A percentile compares a stretch with the other conserved stretches of the same genome.
Evolutionary conservation across 176 grass and related monocot species (phyloP).

Genomic region (Urochloa ruziziensis): DNA sequence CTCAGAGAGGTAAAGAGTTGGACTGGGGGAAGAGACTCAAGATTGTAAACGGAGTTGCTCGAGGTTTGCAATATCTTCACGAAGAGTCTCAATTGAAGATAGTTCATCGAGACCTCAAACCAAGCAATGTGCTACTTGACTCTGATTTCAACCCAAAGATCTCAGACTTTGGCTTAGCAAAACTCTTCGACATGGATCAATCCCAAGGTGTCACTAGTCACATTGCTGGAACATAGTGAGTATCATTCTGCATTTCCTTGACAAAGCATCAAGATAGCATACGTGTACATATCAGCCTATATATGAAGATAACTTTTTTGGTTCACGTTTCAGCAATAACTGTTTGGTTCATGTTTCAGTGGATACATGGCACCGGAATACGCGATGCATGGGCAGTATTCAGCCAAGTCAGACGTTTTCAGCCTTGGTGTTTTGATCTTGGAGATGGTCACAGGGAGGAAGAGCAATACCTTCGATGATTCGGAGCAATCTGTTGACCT

Average conservation of each 20-base stretch:
- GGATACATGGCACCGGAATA: conserved; percentile 49
- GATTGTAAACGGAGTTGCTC: conserved; percentile 43
- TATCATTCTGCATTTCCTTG: background rate
- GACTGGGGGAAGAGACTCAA: conserved; percentile 36
- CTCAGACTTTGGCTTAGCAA: conserved; percentile 58
- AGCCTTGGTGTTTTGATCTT: conserved; percentile 56
- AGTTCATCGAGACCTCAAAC: conserved; percentile 50
- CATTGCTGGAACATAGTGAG: conserved; percentile 74
- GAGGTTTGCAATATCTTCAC: conserved; percentile 68
- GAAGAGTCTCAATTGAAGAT: conserved; percentile 59
- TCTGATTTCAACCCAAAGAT: conserved; percentile 57
- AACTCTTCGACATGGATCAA: conserved; percentile 44
- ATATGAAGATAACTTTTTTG: background rate
- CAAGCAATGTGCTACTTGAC: conserved; percentile 39
- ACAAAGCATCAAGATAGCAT: background rate
- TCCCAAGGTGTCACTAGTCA: conserved; percentile 34
- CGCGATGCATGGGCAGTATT: conserved; percentile 58
- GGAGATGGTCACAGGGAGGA: conserved; percentile 59
- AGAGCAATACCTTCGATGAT: conserved; percentile 15
- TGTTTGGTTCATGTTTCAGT: background rate
- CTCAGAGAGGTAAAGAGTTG: conserved; percentile 24
- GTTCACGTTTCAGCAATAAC: background rate
- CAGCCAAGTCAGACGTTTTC: conserved; percentile 53
- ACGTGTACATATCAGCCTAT: background rate
- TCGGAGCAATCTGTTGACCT: conserved; percentile 33